phyloP scores from a whole-genome alignment of 1,139 yeast genomes.

The Hyphopichia wangnamkhiaoensis region DNA sequence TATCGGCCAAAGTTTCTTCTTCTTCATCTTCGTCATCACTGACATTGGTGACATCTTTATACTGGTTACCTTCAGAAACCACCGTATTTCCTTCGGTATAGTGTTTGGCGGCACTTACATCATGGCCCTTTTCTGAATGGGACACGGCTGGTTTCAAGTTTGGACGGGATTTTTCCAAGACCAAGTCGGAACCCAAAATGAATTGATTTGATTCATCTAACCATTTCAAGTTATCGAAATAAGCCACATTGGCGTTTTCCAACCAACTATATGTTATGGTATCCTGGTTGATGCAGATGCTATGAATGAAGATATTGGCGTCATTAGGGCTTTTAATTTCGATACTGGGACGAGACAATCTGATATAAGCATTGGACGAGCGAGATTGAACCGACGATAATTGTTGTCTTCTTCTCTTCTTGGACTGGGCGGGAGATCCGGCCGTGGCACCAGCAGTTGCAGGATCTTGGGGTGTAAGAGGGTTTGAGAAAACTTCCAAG shows the following conservation, averaged over 20 bases:
- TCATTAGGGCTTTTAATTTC: conserved; percentile 36
- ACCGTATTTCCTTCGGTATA: conserved; percentile 74
- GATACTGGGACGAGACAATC: conserved; percentile 44
- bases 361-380: conserved; percentile 45
- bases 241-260: conserved; percentile 67
- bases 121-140: conserved; percentile 57
- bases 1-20: conserved; percentile 60
- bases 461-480: conserved; percentile 30
- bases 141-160: conserved; percentile 36
- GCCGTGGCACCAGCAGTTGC: conserved; percentile 18
- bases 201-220: conserved; percentile 32
- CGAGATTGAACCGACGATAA: conserved; percentile 44
- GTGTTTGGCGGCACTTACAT: conserved; percentile 65
- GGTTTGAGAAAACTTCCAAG: conserved; percentile 64
- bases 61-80: conserved; percentile 65
- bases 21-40: conserved; percentile 38
- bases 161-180: conserved; percentile 43
- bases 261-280: conserved; percentile 62
- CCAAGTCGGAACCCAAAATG: conserved; percentile 23
- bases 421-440: conserved; percentile 18
- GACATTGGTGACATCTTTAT: conserved; percentile 52
- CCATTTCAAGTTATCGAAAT: conserved; percentile 65
- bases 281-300: conserved; percentile 39
- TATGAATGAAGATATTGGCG: conserved; percentile 40
- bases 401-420: conserved; percentile 39